A percentile compares a stretch with the other conserved stretches of the same genome.
Evolutionary conservation across 2,329 filamentous ascomycete species (phyloP).

Genomic region (Diaporthe vaccinii): DNA sequence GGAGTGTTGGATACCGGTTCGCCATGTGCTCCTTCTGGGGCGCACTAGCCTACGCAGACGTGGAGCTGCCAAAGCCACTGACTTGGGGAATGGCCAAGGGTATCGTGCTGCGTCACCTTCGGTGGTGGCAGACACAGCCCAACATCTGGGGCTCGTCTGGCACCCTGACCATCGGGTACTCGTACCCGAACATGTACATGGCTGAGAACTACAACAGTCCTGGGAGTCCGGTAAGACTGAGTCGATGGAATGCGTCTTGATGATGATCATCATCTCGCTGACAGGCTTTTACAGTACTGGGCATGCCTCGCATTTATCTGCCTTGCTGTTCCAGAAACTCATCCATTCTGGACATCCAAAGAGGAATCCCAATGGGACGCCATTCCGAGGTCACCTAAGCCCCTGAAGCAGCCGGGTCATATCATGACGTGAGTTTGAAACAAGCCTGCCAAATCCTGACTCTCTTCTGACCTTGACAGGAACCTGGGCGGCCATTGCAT

Average conservation of each 20-base stretch:
- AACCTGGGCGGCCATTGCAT: slow-evolving; percentile 81
- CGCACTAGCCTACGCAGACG: slow-evolving; percentile 80
- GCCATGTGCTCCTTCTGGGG: slow-evolving; percentile 90
- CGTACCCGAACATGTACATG: slow-evolving; percentile 83
- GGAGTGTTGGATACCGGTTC: slow-evolving; percentile 85
- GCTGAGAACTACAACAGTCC: slow-evolving; percentile 89
- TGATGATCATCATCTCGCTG: neutral
- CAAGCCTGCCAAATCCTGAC: neutral
- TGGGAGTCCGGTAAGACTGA: slow-evolving; percentile 66
- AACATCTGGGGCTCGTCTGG: slow-evolving; percentile 83
- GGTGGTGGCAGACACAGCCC: slow-evolving; percentile 83
- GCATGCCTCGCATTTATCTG: slow-evolving; percentile 83
- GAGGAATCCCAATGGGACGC: slow-evolving; percentile 72
- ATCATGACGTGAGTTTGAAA: slow-evolving; percentile 67
- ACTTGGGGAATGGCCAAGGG: slow-evolving; percentile 87
- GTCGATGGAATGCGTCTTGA: neutral
- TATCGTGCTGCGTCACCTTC: slow-evolving; percentile 78
- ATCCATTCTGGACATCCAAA: slow-evolving; percentile 80
- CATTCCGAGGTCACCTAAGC: slow-evolving; percentile 68
- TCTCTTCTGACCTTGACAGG: slow-evolving; percentile 50
- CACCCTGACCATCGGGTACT: slow-evolving; percentile 82
- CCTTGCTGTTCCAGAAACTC: slow-evolving; percentile 75
- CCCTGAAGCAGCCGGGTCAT: slow-evolving; percentile 77
- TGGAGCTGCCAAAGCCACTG: slow-evolving; percentile 78
- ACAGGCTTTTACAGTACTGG: slow-evolving; percentile 72